phyloP scores from a whole-genome alignment of 2,329 filamentous ascomycete genomes.

The Pseudogymnoascus sp. region DNA sequence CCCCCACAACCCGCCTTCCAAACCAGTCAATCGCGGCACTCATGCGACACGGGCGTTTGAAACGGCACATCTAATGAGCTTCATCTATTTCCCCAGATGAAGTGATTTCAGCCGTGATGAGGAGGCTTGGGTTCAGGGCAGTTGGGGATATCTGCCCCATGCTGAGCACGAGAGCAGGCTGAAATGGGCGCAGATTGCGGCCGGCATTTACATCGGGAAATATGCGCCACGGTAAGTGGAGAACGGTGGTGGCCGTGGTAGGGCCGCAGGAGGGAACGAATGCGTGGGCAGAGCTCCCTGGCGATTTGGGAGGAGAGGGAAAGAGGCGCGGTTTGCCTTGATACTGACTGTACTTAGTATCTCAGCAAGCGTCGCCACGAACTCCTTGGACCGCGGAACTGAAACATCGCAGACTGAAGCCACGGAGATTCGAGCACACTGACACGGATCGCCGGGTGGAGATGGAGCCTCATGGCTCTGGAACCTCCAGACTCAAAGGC shows the following conservation, averaged over 20 bases:
- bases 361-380: background rate
- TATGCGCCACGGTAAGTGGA: background rate
- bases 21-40: background rate
- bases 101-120: background rate
- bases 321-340: background rate
- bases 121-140: background rate
- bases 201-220: background rate
- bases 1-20: background rate
- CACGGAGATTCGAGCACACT: background rate
- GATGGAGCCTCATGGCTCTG: background rate
- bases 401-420: background rate
- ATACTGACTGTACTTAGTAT: background rate
- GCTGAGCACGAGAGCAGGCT: background rate
- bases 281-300: background rate
- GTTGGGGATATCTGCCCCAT: background rate
- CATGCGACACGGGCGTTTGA: conserved; percentile 2
- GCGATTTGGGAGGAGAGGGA: background rate
- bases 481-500: background rate
- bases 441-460: conserved; percentile 5
- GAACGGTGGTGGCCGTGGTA: background rate
- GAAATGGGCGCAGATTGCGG: background rate
- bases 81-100: background rate
- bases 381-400: background rate
- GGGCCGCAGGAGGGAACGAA: background rate
- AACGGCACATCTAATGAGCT: conserved; percentile 1